Base-by-base conservation (phyloP, 1,139 yeast species). In the Torulaspora globosa region DNA sequence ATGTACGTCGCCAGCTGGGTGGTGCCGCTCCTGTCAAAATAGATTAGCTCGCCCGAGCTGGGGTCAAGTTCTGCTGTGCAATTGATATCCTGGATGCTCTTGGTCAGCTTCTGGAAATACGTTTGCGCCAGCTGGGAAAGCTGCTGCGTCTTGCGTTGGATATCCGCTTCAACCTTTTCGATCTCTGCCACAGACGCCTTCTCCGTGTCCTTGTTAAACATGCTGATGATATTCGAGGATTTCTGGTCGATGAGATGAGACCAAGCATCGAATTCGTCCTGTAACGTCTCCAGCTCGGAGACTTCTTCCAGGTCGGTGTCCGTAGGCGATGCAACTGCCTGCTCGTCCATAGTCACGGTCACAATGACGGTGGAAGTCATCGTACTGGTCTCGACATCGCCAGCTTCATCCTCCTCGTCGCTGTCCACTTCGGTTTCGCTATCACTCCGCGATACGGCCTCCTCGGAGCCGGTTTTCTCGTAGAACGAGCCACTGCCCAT, bases 81-180 rank as follows among this genome's bases (percentile, higher is more conserved):
- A 57, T 79, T 74, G 45, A 83, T 76, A 23, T 71, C 70, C 37
- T 64, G 60, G 29, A 81, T 75, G 52, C 74, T 67, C 39, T 63
- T 63, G 52, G 77, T 74, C 44, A 81, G 66, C 3, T 63, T 65
- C 47, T 71, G 70, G 60, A 79, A 81, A 37, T 73, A 72, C 14
- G 59, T 53, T 51, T 73, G 73, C 48, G 75, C 73, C 2, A 57
- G 57, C n/a, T 57, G 61, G 47, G 79, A 75, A 39, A 80, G 62
- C 1, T 60, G 51, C 50, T 72, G 72, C 44, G 82, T 66, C 24
- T 64, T 62, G 1, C 66, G 66, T 10, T 75, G 70, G 19, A 81
- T 59, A 2, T 57, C 51, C 4, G 72, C 72, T 43, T 67, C 69
- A 34, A 75, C 57, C 3, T 56, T 54, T 0, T 61, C 70, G 35